A percentile compares a stretch with the other conserved stretches of the same genome.
These are phyloP conservation scores for Pneumocystis jirovecii DNA, from an alignment of 1,139 yeast genomes.

Conservation along the genomic window DNA sequence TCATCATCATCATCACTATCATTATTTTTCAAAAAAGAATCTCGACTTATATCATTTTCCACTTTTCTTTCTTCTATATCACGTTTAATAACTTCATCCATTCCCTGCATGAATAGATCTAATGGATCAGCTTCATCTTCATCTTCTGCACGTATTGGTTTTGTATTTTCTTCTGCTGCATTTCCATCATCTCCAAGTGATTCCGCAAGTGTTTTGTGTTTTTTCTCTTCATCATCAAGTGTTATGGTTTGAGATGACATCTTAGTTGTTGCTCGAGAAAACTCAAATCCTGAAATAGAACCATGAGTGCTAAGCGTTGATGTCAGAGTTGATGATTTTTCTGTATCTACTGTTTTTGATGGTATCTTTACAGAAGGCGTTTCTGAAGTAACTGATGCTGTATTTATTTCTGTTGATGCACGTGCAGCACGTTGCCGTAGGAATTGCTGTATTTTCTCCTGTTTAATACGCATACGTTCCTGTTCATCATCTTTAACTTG, in stretches of 20 bases:
- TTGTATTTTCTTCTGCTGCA: neutral
- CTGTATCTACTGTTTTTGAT: neutral
- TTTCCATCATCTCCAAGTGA: neutral
- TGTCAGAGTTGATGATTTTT: neutral
- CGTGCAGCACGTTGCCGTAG: neutral
- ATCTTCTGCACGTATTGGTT: neutral
- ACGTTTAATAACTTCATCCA: constrained; percentile 14
- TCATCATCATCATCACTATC: constrained; percentile 18
- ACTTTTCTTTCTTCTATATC: constrained; percentile 6
- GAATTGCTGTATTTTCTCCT: neutral
- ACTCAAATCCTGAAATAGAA: neutral
- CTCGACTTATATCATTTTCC: constrained; percentile 6
- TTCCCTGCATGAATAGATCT: constrained; percentile 26
- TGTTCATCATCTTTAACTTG: neutral
- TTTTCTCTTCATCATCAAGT: neutral
- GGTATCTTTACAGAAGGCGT: neutral
- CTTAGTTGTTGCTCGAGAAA: neutral
- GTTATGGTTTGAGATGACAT: neutral
- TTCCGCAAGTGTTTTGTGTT: neutral
- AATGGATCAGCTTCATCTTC: constrained; percentile 27
- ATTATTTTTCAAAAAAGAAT: constrained; percentile 19
- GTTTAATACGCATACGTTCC: neutral
- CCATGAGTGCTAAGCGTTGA: neutral
- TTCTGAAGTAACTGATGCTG: neutral
- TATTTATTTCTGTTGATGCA: neutral